Conservation (phyloP, 306 rosid genomes). For the Quercus rubra region DNA sequence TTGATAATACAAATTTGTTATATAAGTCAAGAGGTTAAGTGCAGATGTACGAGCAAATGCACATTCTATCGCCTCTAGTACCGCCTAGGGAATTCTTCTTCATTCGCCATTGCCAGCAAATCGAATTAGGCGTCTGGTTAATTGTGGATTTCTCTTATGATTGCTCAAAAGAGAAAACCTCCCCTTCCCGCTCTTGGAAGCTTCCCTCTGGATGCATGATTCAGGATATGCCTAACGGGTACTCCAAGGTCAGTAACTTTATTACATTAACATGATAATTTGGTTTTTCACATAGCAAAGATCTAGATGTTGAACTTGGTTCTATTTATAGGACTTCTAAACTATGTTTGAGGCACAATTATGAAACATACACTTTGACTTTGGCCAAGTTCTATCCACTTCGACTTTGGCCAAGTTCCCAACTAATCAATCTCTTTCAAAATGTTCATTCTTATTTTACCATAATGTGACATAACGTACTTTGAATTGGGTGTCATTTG, state of each 20-base stretch:
- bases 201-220: constrained; percentile 82
- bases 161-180: neutral
- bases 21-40: constrained; percentile 3
- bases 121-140: constrained; percentile 46
- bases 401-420: no score
- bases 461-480: no score
- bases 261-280: neutral
- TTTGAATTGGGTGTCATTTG: no score
- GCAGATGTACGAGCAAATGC: constrained; percentile 76
- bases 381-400: no score
- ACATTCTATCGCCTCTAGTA: constrained; percentile 64
- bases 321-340: no score
- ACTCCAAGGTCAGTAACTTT: constrained; percentile 41
- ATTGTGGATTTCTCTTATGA: constrained; percentile 63
- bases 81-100: constrained; percentile 46
- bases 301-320: no score
- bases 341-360: no score
- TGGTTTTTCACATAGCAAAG: neutral
- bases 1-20: neutral
- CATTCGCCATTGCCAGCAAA: constrained; percentile 57
- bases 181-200: constrained; percentile 39
- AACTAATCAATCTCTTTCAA: no score
- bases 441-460: no score
- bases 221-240: constrained; percentile 40
- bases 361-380: no score